Percentiles rank a stretch among this genome's conserved stretches.
phyloP scores from a whole-genome alignment of 176 grass and related monocot species.

The Aegilops tauschii region DNA sequence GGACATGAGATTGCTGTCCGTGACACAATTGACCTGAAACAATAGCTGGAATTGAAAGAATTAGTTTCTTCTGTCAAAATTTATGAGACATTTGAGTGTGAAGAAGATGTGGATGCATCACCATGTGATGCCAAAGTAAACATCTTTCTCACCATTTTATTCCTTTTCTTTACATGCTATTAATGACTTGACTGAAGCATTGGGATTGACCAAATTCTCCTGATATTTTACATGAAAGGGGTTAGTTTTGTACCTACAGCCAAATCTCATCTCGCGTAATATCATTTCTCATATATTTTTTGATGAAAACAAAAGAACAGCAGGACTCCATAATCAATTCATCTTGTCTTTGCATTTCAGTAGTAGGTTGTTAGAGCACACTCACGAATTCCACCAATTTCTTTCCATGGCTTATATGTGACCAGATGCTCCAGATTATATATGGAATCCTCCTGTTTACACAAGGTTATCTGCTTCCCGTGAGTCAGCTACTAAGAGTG shows the following conservation, averaged over 20 bases:
- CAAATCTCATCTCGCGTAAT: background rate
- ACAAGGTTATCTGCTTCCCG: too few species aligned
- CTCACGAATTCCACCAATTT: background rate
- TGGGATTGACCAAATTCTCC: constrained; percentile 89
- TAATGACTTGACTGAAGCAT: constrained; percentile 73
- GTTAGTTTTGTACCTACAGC: constrained; percentile 40
- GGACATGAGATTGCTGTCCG: constrained; percentile 73
- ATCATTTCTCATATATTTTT: too few species aligned
- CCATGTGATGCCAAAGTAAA: constrained; percentile 73
- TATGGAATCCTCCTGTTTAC: too few species aligned
- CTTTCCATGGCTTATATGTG: too few species aligned
- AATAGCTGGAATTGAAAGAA: constrained; percentile 81
- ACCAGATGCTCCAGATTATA: too few species aligned
- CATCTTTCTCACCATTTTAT: too few species aligned
- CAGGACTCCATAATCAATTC: background rate
- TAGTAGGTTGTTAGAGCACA: constrained; percentile 16
- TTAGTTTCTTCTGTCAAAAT: constrained; percentile 61
- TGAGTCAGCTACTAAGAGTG: too few species aligned
- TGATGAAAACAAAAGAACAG: too few species aligned
- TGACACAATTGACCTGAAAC: constrained; percentile 82
- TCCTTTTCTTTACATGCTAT: too few species aligned
- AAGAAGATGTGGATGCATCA: constrained; percentile 43
- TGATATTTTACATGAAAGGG: constrained; percentile 96
- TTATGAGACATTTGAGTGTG: constrained; percentile 30
- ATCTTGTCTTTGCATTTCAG: background rate